phyloP scores from a whole-genome alignment of 1,139 yeast genomes.

The Hyphopichia fennica region DNA sequence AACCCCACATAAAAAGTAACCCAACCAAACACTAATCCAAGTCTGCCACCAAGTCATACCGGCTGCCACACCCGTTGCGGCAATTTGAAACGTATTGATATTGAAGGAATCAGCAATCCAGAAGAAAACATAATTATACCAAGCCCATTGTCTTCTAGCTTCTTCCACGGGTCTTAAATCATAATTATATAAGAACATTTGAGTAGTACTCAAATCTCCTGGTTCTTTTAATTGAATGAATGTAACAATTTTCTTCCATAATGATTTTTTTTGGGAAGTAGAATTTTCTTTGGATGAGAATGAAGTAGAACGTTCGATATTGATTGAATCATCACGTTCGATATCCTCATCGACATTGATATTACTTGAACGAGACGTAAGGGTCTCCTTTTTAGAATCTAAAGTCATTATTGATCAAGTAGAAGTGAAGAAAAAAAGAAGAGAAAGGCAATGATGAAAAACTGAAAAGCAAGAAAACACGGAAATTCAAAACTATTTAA shows the following conservation, averaged over 20 bases:
- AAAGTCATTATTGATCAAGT: too few relatives aligned
- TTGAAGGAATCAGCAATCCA: constrained; percentile 90
- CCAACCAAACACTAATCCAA: constrained; percentile 83
- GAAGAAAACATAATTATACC: constrained; percentile 75
- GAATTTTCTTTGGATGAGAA: neutral
- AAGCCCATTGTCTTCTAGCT: constrained; percentile 70
- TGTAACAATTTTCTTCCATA: constrained; percentile 15
- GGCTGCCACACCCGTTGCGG: constrained; percentile 68
- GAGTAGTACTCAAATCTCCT: constrained; percentile 41
- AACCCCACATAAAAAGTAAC: constrained; percentile 59
- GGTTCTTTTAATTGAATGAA: constrained; percentile 25
- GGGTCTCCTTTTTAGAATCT: too few relatives aligned
- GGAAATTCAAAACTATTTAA: too few relatives aligned
- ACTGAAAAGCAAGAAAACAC: too few relatives aligned
- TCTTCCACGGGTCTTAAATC: constrained; percentile 79
- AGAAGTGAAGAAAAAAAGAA: too few relatives aligned
- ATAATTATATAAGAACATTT: constrained; percentile 64
- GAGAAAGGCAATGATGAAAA: too few relatives aligned
- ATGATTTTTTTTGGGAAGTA: constrained; percentile 4
- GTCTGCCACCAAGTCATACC: constrained; percentile 90
- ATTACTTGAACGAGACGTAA: too few relatives aligned
- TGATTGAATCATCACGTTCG: neutral
- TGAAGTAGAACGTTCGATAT: neutral
- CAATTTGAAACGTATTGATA: constrained; percentile 89
- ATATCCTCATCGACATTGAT: too few relatives aligned